Evolutionary conservation across 2,329 filamentous ascomycete genomes (phyloP).

Genomic region (Colletotrichum eleusines): DNA sequence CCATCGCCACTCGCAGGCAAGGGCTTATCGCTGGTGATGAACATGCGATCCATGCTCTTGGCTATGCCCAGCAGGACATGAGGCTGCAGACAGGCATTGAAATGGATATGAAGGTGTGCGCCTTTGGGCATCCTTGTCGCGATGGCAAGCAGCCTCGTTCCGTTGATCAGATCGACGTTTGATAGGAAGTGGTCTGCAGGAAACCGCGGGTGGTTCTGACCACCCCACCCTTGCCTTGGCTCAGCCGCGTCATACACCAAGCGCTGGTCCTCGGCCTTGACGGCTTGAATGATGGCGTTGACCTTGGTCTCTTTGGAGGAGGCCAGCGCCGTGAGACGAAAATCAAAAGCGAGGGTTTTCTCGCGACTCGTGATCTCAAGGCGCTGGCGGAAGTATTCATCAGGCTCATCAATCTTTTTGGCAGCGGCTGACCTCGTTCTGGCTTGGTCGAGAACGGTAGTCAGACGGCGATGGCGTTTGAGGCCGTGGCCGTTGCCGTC

Average conservation of each 20-base stretch:
- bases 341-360: constrained; percentile 56
- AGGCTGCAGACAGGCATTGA: constrained; percentile 79
- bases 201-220: constrained; percentile 60
- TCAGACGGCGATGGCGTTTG: background rate
- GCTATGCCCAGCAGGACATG: constrained; percentile 67
- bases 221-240: constrained; percentile 53
- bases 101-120: constrained; percentile 80
- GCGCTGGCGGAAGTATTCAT: constrained; percentile 51
- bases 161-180: constrained; percentile 64
- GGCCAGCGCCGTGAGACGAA: constrained; percentile 49
- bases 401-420: constrained; percentile 29
- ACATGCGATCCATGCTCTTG: constrained; percentile 73
- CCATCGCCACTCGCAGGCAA: constrained; percentile 48
- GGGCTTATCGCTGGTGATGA: constrained; percentile 71
- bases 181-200: constrained; percentile 70
- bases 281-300: constrained; percentile 54
- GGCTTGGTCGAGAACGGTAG: constrained; percentile 19
- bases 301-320: constrained; percentile 53
- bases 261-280: constrained; percentile 53
- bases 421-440: constrained; percentile 11
- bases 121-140: constrained; percentile 76
- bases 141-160: constrained; percentile 69
- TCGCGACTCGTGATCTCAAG: constrained; percentile 50
- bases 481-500: constrained; percentile 2
- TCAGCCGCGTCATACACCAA: constrained; percentile 52